A percentile compares a stretch with the other conserved stretches of the same genome.
phyloP scores from a whole-genome alignment of 768 basidiomycete species.

The Lactarius sp. region DNA sequence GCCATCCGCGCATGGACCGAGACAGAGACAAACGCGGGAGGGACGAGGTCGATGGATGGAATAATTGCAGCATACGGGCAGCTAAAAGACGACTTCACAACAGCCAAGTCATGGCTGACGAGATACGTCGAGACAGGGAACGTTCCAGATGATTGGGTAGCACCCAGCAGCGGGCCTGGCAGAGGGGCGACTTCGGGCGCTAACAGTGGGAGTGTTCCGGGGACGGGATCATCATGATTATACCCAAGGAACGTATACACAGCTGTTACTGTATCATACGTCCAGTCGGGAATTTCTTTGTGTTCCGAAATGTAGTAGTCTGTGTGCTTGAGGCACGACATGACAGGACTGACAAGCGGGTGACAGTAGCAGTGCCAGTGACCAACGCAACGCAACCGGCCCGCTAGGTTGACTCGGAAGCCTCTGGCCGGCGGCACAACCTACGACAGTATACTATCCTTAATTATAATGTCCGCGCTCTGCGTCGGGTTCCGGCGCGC shows the following conservation, averaged over 20 bases:
- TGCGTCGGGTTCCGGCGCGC: no score
- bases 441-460: no score
- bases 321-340: background rate
- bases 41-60: background rate
- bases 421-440: no score
- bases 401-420: no score
- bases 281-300: background rate
- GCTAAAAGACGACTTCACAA: background rate
- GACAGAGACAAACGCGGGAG: background rate
- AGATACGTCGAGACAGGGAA: conserved; percentile 14
- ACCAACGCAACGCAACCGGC: no score
- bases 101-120: conserved; percentile 10
- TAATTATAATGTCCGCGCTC: no score
- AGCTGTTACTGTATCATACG: background rate
- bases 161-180: background rate
- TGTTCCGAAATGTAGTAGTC: background rate
- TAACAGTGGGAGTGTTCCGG: background rate
- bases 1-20: conserved; percentile 1
- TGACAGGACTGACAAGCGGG: no score
- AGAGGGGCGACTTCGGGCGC: background rate
- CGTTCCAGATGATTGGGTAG: conserved; percentile 1
- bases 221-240: background rate
- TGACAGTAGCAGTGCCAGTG: no score
- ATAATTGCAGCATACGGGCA: conserved; percentile 1
- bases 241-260: background rate